Evolutionary conservation across 2,329 filamentous ascomycete species (phyloP).

Genomic region (Ceratocystis ficicola): DNA sequence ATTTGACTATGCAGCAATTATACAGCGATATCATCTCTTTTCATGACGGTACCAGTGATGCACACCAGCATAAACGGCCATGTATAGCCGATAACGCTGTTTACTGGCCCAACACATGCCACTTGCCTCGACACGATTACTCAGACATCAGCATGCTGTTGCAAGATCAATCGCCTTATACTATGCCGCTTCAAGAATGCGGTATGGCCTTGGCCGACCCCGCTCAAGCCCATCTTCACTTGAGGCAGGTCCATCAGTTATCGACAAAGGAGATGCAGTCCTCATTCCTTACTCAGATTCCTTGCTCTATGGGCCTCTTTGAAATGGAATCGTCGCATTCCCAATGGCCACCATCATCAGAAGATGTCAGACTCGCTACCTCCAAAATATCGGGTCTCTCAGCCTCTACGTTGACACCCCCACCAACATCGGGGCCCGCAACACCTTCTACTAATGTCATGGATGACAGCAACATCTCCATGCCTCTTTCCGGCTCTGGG

Average conservation of each 20-base stretch:
- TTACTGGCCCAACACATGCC: slow-evolving; percentile 23
- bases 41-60: slow-evolving; percentile 20
- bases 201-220: slow-evolving; percentile 22
- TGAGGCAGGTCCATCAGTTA: slow-evolving; percentile 21
- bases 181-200: slow-evolving; percentile 20
- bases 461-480: not conserved
- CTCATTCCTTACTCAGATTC: slow-evolving; percentile 17
- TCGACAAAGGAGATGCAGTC: slow-evolving; percentile 19
- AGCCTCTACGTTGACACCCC: not conserved
- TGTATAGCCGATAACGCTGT: slow-evolving; percentile 22
- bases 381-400: slow-evolving; percentile 6
- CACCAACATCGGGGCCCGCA: slow-evolving; percentile 10
- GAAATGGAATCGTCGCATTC: slow-evolving; percentile 17
- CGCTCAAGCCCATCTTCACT: slow-evolving; percentile 20
- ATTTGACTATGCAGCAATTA: slow-evolving; percentile 13
- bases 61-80: slow-evolving; percentile 20
- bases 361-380: not conserved
- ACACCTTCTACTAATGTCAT: slow-evolving; percentile 11
- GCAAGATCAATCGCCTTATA: slow-evolving; percentile 14
- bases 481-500: not conserved
- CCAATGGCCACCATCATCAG: slow-evolving; percentile 16
- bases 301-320: slow-evolving; percentile 19
- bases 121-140: slow-evolving; percentile 23
- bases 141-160: slow-evolving; percentile 20
- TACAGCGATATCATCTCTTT: slow-evolving; percentile 19